phyloP scores from a whole-genome alignment of 1,284 basidiomycete genomes.

The Moniliella sp. region DNA sequence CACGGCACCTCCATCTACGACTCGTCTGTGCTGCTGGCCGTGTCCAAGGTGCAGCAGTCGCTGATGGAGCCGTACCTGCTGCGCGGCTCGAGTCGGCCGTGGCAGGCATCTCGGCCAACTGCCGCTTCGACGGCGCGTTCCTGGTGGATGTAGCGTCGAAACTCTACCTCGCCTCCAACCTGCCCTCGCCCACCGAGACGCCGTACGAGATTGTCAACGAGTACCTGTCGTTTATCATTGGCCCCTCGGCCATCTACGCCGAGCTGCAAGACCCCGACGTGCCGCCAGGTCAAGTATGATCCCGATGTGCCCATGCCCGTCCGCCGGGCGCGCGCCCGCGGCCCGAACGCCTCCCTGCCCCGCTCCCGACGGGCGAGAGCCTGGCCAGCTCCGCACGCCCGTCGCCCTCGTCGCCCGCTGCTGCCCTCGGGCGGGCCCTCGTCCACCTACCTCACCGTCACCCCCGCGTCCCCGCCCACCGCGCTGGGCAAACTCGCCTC shows the following conservation, averaged over 20 bases:
- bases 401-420: too few relatives aligned
- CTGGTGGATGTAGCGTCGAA: constrained; percentile 68
- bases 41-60: constrained; percentile 43
- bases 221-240: constrained; percentile 65
- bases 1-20: constrained; percentile 75
- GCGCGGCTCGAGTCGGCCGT: constrained; percentile 16
- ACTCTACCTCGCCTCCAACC: constrained; percentile 74
- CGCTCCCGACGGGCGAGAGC: too few relatives aligned
- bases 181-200: constrained; percentile 67
- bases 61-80: constrained; percentile 5
- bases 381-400: too few relatives aligned
- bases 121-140: constrained; percentile 72
- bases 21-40: constrained; percentile 64
- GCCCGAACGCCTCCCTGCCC: too few relatives aligned
- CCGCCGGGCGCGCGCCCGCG: too few relatives aligned
- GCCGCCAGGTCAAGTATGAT: background rate
- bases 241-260: constrained; percentile 56
- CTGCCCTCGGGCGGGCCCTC: too few relatives aligned
- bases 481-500: too few relatives aligned
- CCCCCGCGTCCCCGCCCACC: too few relatives aligned
- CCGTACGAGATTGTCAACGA: constrained; percentile 74
- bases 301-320: too few relatives aligned
- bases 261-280: background rate
- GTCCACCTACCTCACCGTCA: too few relatives aligned
- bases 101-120: constrained; percentile 41